Conservation (phyloP, 2,329 filamentous ascomycete genomes). For the Trichoderma harzianum region DNA sequence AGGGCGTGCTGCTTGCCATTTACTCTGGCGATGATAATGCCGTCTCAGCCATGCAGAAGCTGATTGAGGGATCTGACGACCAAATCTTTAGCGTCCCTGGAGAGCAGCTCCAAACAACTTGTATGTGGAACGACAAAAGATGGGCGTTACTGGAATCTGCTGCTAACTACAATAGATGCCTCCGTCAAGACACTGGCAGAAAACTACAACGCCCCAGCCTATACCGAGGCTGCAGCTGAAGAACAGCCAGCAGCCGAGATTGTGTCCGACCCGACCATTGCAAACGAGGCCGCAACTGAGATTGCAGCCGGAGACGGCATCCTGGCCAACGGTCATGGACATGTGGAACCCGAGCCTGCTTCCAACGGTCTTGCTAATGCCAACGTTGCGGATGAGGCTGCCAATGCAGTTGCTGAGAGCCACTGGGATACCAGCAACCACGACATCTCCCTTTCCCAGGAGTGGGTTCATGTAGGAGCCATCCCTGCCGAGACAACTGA, state of each 20-base stretch:
- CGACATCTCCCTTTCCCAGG: slow-evolving; percentile 50
- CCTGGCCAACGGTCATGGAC: slow-evolving; percentile 42
- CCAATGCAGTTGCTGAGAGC: slow-evolving; percentile 60
- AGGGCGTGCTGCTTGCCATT: slow-evolving; percentile 73
- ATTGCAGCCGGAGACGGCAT: slow-evolving; percentile 49
- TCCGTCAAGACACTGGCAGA: slow-evolving; percentile 44
- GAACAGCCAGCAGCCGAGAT: slow-evolving; percentile 33
- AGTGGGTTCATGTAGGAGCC: slow-evolving; percentile 66
- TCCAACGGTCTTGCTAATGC: slow-evolving; percentile 47
- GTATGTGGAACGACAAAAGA: slow-evolving; percentile 41
- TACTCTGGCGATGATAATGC: slow-evolving; percentile 75
- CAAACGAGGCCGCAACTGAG: slow-evolving; percentile 65
- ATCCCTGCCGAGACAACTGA: slow-evolving; percentile 70
- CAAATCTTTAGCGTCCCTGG: slow-evolving; percentile 62
- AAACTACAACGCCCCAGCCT: slow-evolving; percentile 48
- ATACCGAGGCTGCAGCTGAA: slow-evolving; percentile 34
- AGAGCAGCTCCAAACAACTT: slow-evolving; percentile 65
- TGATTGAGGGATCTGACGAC: slow-evolving; percentile 70
- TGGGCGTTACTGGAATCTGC: background rate
- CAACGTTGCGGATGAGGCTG: slow-evolving; percentile 49
- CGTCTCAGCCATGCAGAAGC: slow-evolving; percentile 70
- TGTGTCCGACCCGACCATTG: slow-evolving; percentile 62
- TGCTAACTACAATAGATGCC: slow-evolving; percentile 31
- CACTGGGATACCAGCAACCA: slow-evolving; percentile 58
- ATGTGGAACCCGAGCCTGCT: slow-evolving; percentile 35